Base-by-base conservation (phyloP, 2,329 filamentous ascomycete species). In the Aspergillus pseudoglaucus region DNA sequence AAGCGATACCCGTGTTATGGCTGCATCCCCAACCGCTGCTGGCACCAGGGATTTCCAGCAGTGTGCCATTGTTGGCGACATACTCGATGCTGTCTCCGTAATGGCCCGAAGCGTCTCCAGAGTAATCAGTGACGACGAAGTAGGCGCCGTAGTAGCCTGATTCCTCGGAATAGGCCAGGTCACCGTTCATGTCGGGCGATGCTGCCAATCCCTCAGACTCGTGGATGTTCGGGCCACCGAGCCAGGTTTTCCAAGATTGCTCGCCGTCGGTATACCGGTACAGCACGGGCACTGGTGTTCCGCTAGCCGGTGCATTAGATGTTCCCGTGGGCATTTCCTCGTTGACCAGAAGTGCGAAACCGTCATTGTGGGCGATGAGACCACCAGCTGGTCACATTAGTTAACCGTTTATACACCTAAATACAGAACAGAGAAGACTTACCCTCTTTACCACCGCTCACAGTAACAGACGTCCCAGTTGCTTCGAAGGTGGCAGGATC, bases 1-100 rank as follows among this genome's bases (percentile, higher is more conserved):
- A 76, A 5, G 79, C 80, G 47, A 84, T 83, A 47, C 81, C 81
- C 1, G 80, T 83, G 66, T 84, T 84, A 71, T 83, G 80, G 5
- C 75, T 80, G 69, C 81, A 84, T 15, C 80, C 81, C 74, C 79
- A 83, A 12, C 72, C 69, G 47, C 75, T 79, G 39, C 74, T 75
- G 2, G 80, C 78, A 1, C 78, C 79, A 1, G 61, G 43, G 50
- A 82, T 80, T 9, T 63, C 68, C 54, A 77, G 65, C 3, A 82
- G 62, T 6, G 68, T 72, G 10, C 81, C 81, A 15, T 69, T 56
- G 10, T 71, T 62, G 32, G 66, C 63, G 23, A 79, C 70, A 47
- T 79, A 79, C 54, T 77, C 66, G 32, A 80, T 74, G 47, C 69
- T 76, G 56, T 83, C 81, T 22, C 81, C 81, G 43, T 72, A 83